Evolutionary conservation across 2,329 filamentous ascomycete species (phyloP), one percentile per base, ranked within the genome.

Genomic region (Penicillium frequentans): DNA sequence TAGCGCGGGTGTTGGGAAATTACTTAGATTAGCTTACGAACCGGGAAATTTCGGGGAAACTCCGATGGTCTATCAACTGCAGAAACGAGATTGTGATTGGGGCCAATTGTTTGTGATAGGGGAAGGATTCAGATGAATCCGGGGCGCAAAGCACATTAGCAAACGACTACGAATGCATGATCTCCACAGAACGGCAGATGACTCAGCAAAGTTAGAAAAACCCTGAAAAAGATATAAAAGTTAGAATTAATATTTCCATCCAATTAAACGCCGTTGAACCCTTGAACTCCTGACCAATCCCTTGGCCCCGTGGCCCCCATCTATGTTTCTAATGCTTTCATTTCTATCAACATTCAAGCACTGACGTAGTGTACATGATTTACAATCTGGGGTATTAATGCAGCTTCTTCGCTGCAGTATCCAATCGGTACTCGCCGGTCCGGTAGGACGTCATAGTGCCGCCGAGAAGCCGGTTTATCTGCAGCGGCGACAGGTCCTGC

Each of bases 361-460:
- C 11, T 50, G 48, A 39, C 23, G 33, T 37, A n/a, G 33, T 49
- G 29, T 33, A 50, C 11, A 35, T 39, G 19, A n/a, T 29, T 8
- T 48, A 44, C 24, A 54, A 54, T 44, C 31, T 45, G 49, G 39
- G 52, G 55, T 24, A 13, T 45, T 53, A 46, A n/a, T 24, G 42
- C 19, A 37, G 23, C 11, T 10, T 46, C 29, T 37, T 46, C 2
- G 26, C 26, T 29, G 21, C 16, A 16, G 42, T 47, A 52, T 27
- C 39, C 19, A 47, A 13, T 19, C 27, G 42, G 43, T 37, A 47
- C 16, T 52, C 56, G 1, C 68, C 67, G 2, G 62, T 26, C 5
- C 63, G 61, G 35, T 59, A 70, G n/a, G 56, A 58, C 1, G 71
- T 74, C 58, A 72, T 23, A 5, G 69, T 62, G 0, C 68, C 71